phyloP scores from a whole-genome alignment of 2,329 filamentous ascomycete genomes.

The Leptographium galeiforme region DNA sequence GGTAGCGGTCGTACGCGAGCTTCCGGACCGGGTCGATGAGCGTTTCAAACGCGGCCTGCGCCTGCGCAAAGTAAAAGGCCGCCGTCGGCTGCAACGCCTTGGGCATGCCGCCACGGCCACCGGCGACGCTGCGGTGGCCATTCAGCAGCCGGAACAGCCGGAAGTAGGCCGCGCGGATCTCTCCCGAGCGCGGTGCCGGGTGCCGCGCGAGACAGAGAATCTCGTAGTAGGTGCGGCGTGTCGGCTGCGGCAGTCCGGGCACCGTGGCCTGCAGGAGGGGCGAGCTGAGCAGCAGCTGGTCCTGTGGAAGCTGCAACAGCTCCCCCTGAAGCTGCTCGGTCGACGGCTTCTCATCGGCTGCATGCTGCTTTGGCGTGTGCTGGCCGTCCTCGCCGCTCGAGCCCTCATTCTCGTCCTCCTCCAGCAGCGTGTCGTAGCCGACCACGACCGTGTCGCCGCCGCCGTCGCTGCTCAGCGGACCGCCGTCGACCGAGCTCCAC shows the following conservation, averaged over 20 bases:
- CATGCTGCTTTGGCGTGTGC: neutral
- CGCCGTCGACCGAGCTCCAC: neutral
- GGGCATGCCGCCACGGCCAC: slow-evolving; percentile 17
- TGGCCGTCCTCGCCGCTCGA: slow-evolving; percentile 3
- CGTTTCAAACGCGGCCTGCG: slow-evolving; percentile 32
- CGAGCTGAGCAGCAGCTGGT: neutral
- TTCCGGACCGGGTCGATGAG: slow-evolving; percentile 29
- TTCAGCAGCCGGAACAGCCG: slow-evolving; percentile 31
- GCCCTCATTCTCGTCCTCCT: slow-evolving; percentile 13
- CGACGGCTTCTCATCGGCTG: neutral
- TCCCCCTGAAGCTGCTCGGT: neutral
- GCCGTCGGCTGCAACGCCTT: slow-evolving; percentile 24
- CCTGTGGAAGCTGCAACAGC: neutral
- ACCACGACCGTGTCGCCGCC: slow-evolving; percentile 5
- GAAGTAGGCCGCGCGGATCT: slow-evolving; percentile 30
- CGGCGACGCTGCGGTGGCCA: slow-evolving; percentile 18
- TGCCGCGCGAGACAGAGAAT: slow-evolving; percentile 27
- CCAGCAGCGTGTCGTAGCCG: slow-evolving; percentile 8
- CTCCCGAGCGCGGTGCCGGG: slow-evolving; percentile 17
- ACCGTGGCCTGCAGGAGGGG: neutral
- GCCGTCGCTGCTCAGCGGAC: neutral
- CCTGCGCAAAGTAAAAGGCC: slow-evolving; percentile 24
- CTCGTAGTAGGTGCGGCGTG: slow-evolving; percentile 27
- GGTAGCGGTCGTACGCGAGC: slow-evolving; percentile 24
- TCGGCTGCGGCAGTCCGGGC: neutral